phyloP scores from a whole-genome alignment of 768 basidiomycete genomes.

The Crepidotus variabilis region DNA sequence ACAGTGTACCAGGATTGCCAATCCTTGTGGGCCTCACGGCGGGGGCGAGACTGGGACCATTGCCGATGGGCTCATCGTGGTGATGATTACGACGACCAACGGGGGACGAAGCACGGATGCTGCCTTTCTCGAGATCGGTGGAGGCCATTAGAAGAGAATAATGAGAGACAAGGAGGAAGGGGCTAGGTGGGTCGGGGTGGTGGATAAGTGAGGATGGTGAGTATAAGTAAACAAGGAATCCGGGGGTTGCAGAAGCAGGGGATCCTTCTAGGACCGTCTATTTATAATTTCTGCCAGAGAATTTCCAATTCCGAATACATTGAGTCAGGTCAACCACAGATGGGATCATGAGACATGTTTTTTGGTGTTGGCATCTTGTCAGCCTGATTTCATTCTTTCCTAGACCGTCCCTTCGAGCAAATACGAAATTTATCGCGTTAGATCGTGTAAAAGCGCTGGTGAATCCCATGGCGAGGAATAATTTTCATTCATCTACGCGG shows the following conservation, averaged over 20 bases:
- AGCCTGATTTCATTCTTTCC: not conserved
- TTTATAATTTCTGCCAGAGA: not conserved
- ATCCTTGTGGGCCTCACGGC: constrained; percentile 32
- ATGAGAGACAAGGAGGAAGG: not conserved
- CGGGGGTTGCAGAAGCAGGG: not conserved
- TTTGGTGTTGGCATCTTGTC: not conserved
- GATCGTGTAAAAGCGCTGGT: too few relatives aligned
- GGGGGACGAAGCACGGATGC: constrained; percentile 23
- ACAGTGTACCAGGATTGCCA: constrained; percentile 65
- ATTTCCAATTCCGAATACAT: not conserved
- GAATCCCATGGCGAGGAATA: too few relatives aligned
- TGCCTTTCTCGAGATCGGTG: constrained; percentile 34
- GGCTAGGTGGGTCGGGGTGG: not conserved
- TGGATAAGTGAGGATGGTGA: not conserved
- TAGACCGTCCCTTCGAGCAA: too few relatives aligned
- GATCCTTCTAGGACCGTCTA: not conserved
- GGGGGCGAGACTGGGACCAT: constrained; percentile 4
- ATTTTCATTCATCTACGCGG: too few relatives aligned
- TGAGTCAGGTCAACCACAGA: not conserved
- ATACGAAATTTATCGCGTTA: too few relatives aligned
- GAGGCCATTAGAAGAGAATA: not conserved
- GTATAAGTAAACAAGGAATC: not conserved
- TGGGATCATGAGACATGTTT: not conserved
- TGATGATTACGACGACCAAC: constrained; percentile 21
- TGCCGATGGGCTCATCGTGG: constrained; percentile 9